A percentile compares a stretch with the other conserved stretches of the same genome.
Evolutionary conservation across 2,329 filamentous ascomycete genomes (phyloP).

Genomic region (Colletotrichum sp.): DNA sequence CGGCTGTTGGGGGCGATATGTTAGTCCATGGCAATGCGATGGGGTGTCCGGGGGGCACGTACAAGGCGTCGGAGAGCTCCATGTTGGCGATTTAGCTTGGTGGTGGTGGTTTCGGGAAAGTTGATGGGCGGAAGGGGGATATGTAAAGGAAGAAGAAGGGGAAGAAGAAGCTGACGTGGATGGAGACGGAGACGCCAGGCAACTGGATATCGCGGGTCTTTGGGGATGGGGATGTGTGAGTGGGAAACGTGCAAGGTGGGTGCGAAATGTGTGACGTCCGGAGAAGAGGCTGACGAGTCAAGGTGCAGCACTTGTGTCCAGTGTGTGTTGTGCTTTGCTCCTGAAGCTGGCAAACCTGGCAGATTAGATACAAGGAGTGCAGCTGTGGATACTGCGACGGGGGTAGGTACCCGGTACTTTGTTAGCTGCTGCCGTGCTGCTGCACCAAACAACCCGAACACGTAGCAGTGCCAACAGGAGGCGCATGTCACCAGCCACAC

Average conservation of each 20-base stretch:
- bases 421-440: neutral
- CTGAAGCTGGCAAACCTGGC: constrained; percentile 20
- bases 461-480: neutral
- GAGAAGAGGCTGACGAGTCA: constrained; percentile 20
- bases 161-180: constrained; percentile 15
- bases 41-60: constrained; percentile 44
- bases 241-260: constrained; percentile 8
- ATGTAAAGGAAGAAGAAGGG: neutral
- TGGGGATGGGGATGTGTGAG: constrained; percentile 4
- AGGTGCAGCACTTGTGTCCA: neutral
- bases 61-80: constrained; percentile 95
- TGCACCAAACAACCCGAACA: neutral
- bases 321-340: neutral
- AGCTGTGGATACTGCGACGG: neutral
- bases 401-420: neutral
- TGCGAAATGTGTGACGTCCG: constrained; percentile 20
- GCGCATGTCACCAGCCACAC: constrained; percentile 5
- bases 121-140: neutral
- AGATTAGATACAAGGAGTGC: constrained; percentile 18
- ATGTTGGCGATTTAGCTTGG: constrained; percentile 52
- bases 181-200: constrained; percentile 8
- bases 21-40: constrained; percentile 2
- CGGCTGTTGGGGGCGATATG: constrained; percentile 63
- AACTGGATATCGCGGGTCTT: constrained; percentile 14
- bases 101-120: neutral